phyloP scores from a whole-genome alignment of 192 early-diverging fungal species.

The Oehlia diaphana region DNA sequence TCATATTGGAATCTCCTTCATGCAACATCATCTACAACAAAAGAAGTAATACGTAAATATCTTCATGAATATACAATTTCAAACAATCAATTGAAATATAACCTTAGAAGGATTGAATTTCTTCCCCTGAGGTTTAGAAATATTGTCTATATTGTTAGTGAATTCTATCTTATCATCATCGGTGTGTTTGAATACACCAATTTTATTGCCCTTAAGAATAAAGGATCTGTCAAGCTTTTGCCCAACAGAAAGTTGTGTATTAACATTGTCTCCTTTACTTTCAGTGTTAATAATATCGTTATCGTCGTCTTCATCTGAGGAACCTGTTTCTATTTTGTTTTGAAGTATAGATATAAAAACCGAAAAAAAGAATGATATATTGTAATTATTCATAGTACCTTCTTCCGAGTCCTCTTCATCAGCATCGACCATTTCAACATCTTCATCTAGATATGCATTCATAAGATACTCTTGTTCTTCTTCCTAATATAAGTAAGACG shows the following conservation, averaged over 20 bases:
- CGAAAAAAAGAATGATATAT: neutral
- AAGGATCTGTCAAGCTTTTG: conserved; percentile 86
- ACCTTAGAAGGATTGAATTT: conserved; percentile 65
- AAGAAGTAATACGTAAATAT: neutral
- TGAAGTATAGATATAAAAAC: neutral
- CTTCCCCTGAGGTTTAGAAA: conserved; percentile 59
- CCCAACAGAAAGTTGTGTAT: conserved; percentile 82
- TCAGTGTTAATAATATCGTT: conserved; percentile 20
- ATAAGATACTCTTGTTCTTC: conserved; percentile 75
- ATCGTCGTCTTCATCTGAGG: conserved; percentile 32
- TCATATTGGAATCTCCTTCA: conserved; percentile 77
- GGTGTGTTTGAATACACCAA: conserved; percentile 86
- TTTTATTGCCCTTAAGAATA: conserved; percentile 84
- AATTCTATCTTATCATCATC: conserved; percentile 74
- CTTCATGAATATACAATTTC: neutral
- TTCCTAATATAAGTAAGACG: conserved; percentile 28
- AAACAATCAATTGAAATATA: too few species aligned
- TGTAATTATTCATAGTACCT: neutral
- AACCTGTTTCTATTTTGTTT: conserved; percentile 20
- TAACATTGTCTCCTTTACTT: conserved; percentile 34
- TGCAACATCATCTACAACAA: conserved; percentile 75
- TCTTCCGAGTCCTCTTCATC: conserved; percentile 20
- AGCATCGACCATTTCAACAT: conserved; percentile 63
- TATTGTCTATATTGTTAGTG: conserved; percentile 76
- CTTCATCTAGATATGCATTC: conserved; percentile 68